phyloP scores from a whole-genome alignment of 805 yeast genomes.

The Candida gorgasii region DNA sequence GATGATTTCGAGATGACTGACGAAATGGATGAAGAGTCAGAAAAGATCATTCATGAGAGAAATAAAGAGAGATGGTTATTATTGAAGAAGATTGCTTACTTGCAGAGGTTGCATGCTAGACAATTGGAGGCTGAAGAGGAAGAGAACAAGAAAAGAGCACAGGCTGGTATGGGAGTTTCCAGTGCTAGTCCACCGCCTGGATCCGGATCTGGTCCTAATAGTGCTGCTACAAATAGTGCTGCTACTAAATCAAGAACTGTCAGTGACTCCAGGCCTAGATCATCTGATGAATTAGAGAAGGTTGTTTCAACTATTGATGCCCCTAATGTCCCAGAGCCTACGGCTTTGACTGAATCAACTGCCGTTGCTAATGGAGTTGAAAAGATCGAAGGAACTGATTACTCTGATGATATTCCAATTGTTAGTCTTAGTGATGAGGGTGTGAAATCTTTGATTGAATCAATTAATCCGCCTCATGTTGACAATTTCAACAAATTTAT shows the following conservation, averaged over 20 bases:
- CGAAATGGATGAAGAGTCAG: constrained; percentile 39
- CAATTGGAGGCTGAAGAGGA: constrained; percentile 40
- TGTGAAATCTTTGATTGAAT: constrained; percentile 39
- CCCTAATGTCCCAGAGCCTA: neutral
- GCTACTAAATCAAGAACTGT: neutral
- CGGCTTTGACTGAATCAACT: constrained; percentile 1
- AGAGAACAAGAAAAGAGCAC: constrained; percentile 36
- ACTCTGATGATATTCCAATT: constrained; percentile 36
- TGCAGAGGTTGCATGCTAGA: constrained; percentile 65
- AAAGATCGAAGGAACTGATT: constrained; percentile 11
- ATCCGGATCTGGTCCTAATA: too few relatives aligned
- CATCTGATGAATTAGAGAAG: constrained; percentile 1
- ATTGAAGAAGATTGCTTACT: constrained; percentile 67
- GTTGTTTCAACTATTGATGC: constrained; percentile 15
- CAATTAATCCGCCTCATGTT: constrained; percentile 38
- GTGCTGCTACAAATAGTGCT: too few relatives aligned
- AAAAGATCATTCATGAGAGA: constrained; percentile 37
- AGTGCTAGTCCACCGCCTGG: too few relatives aligned
- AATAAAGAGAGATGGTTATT: constrained; percentile 68
- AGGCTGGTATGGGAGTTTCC: constrained; percentile 37
- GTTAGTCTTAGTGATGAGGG: constrained; percentile 46
- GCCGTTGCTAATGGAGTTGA: neutral
- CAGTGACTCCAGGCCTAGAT: neutral
- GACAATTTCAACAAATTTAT: constrained; percentile 49
- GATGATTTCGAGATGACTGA: constrained; percentile 40